These are phyloP conservation scores for Arabidopsis arenosa DNA, from an alignment of 345 rosid species.

Conservation along the genomic window DNA sequence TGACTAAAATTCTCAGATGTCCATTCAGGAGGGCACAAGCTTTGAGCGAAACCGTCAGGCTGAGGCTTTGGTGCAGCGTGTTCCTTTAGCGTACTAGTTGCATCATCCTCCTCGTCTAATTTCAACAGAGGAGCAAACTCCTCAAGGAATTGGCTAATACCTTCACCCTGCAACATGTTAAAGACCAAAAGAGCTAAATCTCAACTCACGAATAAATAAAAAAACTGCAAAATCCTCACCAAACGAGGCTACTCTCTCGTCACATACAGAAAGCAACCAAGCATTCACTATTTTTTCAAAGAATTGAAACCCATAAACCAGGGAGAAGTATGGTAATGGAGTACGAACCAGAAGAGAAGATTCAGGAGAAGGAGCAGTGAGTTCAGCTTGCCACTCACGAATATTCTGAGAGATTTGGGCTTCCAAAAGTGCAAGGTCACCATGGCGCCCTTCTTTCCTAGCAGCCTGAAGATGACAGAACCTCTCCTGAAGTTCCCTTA, in stretches of 20 bases:
- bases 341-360: conserved; percentile 64
- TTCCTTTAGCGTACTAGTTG: conserved; percentile 65
- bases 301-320: neutral
- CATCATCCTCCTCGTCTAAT: conserved; percentile 82
- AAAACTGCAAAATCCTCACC: neutral
- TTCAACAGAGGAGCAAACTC: conserved; percentile 66
- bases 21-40: conserved; percentile 46
- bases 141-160: conserved; percentile 64
- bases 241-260: neutral
- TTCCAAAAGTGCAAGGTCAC: conserved; percentile 61
- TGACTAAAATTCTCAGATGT: conserved; percentile 52
- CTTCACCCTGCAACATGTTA: conserved; percentile 58
- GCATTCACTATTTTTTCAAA: neutral
- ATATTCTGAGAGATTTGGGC: conserved; percentile 73
- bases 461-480: conserved; percentile 69
- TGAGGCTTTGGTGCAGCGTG: conserved; percentile 52
- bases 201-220: neutral
- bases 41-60: conserved; percentile 51
- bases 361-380: conserved; percentile 66
- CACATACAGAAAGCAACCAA: conserved; percentile 17
- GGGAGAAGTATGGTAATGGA: neutral
- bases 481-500: conserved; percentile 62
- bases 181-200: neutral
- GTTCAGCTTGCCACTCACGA: conserved; percentile 78
- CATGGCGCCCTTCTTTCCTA: conserved; percentile 58